Conservation (phyloP, 148 eudicot species). For the Arctostaphylos glauca region DNA sequence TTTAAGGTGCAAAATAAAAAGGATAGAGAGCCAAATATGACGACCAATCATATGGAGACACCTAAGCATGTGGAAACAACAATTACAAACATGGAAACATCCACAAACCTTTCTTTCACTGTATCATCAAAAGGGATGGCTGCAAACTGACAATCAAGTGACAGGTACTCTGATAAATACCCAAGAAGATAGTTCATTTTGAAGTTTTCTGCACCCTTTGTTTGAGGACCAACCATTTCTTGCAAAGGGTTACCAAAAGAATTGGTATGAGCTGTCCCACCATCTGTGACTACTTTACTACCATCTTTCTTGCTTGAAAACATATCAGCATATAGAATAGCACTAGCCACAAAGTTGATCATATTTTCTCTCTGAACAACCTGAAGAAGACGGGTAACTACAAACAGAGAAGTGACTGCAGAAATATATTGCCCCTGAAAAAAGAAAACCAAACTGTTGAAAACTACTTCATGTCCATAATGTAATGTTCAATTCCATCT, state of each 20-base stretch:
- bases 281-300: constrained; percentile 18
- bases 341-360: constrained; percentile 48
- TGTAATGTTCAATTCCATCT: neutral
- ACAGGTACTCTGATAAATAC: constrained; percentile 25
- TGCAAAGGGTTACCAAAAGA: constrained; percentile 22
- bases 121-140: constrained; percentile 21
- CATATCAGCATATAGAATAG: constrained; percentile 37
- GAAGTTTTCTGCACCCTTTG: constrained; percentile 21
- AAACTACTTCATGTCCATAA: neutral
- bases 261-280: constrained; percentile 17
- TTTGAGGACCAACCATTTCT: constrained; percentile 22
- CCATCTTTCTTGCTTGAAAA: constrained; percentile 21
- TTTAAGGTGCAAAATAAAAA: neutral
- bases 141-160: constrained; percentile 23
- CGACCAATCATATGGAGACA: neutral
- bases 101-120: constrained; percentile 37
- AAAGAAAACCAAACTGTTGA: constrained; percentile 4
- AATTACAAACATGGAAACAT: constrained; percentile 6
- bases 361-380: constrained; percentile 43
- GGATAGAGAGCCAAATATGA: neutral
- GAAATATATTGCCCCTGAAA: constrained; percentile 42
- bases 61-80: neutral
- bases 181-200: constrained; percentile 21
- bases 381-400: constrained; percentile 48
- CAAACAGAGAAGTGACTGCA: constrained; percentile 37